Base-by-base conservation (phyloP, 768 basidiomycete species). In the Russula vinacea region DNA sequence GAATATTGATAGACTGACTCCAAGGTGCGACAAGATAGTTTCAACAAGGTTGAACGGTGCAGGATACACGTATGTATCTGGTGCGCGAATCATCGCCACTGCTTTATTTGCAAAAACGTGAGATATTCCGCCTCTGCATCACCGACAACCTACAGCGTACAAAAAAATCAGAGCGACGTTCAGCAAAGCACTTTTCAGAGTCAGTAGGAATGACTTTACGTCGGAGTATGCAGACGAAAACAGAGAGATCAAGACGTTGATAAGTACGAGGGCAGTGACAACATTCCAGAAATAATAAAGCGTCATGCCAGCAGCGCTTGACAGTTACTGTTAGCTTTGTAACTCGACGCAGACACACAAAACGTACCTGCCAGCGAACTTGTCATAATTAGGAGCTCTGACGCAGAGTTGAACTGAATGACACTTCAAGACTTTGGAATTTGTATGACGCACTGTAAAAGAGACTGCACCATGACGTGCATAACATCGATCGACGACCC, bases 171-270 rank as follows among this genome's bases (percentile, higher is more conserved):
- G 24, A 58, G 58, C 29, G 26, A 45, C 32, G 8, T 42, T 32
- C 44, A 22, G n/a, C 22, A 8, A 16, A 42, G 33, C 19, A 39
- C 56, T 49, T 16, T 55, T 17, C 17, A 44, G 14, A 32, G 9
- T n/a, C 3, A 50, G 7, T 29, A 50, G 35, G 40, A 7, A 26
- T 11, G n/a, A 76, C 82, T 73, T 73, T 60, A 91, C 92, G 70
- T 94, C 94, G 13, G 87, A 84, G 71, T 96, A 96, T 0, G 94
- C 93, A 56, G 93, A 92, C 19, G 94, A 87, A 73, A 97, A 97
- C 69, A 98, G 77, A n/a, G 94, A 97, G 69, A 98, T 94, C 71
- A 98, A 81, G 71, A 98, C 86, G 72, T 98, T 98, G 73, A 97
- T 83, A 56, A 97, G 80, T 59, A 98, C 83, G 56, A 97, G 82